Percentiles rank a stretch among this genome's conserved stretches.
Evolutionary conservation across 805 yeast species (phyloP).

Genomic region (Candida pseudofarinosa): DNA sequence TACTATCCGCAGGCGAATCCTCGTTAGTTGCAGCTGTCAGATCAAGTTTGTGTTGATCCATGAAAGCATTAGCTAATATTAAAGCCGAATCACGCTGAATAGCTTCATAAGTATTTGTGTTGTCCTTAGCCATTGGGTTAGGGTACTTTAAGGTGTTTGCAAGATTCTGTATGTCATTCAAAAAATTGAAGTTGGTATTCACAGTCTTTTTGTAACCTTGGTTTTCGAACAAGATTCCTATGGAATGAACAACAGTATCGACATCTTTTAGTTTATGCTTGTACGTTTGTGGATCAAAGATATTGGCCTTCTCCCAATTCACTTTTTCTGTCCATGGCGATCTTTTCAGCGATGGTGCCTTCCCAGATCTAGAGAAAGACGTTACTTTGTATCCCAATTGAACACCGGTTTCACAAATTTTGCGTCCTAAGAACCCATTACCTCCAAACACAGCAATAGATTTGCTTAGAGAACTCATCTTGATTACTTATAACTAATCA

Average conservation of each 20-base stretch:
- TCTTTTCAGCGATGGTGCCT: constrained; percentile 33
- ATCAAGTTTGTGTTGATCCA: background rate
- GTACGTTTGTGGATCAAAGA: constrained; percentile 63
- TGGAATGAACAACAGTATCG: constrained; percentile 72
- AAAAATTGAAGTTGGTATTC: constrained; percentile 36
- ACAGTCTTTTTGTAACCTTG: constrained; percentile 58
- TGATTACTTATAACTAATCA: background rate
- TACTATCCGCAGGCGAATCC: background rate
- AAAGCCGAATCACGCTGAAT: constrained; percentile 70
- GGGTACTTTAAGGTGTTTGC: constrained; percentile 40
- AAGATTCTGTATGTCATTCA: constrained; percentile 26
- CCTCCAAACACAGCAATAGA: constrained; percentile 78
- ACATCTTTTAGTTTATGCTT: constrained; percentile 42
- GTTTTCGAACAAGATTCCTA: constrained; percentile 74
- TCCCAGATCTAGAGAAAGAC: constrained; percentile 65
- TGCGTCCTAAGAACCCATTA: constrained; percentile 70
- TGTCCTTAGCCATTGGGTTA: constrained; percentile 57
- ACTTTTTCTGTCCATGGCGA: constrained; percentile 55
- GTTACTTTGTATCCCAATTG: constrained; percentile 61
- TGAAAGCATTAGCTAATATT: constrained; percentile 53
- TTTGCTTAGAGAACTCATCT: constrained; percentile 11
- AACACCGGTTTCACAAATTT: constrained; percentile 66
- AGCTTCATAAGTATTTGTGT: constrained; percentile 51
- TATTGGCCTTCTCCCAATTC: constrained; percentile 63
- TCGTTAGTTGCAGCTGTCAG: constrained; percentile 24